phyloP scores from a whole-genome alignment of 2,329 filamentous ascomycete species.

The Xylariaceae sp. region DNA sequence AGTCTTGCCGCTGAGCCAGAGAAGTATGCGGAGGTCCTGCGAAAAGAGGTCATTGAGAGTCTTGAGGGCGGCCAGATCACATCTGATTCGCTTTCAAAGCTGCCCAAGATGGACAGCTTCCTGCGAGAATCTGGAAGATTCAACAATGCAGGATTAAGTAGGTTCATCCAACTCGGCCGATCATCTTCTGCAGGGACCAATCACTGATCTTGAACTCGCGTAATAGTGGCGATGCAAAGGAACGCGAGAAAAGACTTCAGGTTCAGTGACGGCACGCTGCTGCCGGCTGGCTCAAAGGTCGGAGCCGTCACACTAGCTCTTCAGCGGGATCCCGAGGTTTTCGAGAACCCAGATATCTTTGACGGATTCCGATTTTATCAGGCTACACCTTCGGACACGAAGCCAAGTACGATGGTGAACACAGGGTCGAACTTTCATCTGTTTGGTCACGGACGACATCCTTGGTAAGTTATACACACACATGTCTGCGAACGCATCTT shows the following conservation, averaged over 20 bases:
- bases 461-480: constrained; percentile 2
- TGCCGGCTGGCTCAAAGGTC: constrained; percentile 5
- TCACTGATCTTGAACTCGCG: too few species aligned
- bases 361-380: constrained; percentile 7
- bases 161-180: neutral
- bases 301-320: constrained; percentile 2
- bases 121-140: constrained; percentile 5
- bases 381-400: neutral
- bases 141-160: constrained; percentile 6
- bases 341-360: constrained; percentile 4
- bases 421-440: constrained; percentile 6
- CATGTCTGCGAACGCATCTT: neutral
- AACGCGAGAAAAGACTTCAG: constrained; percentile 7
- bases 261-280: constrained; percentile 6
- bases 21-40: constrained; percentile 4
- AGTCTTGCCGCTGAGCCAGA: constrained; percentile 3
- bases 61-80: constrained; percentile 5
- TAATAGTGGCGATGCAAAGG: constrained; percentile 7
- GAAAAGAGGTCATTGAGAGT: constrained; percentile 1
- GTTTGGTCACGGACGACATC: constrained; percentile 5
- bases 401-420: constrained; percentile 4
- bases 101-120: constrained; percentile 7
- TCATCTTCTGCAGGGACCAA: too few species aligned
- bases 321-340: constrained; percentile 5
- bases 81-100: neutral